These are phyloP conservation scores for Cercophora scortea DNA, from an alignment of 495 filamentous ascomycete genomes.

Conservation along the genomic window DNA sequence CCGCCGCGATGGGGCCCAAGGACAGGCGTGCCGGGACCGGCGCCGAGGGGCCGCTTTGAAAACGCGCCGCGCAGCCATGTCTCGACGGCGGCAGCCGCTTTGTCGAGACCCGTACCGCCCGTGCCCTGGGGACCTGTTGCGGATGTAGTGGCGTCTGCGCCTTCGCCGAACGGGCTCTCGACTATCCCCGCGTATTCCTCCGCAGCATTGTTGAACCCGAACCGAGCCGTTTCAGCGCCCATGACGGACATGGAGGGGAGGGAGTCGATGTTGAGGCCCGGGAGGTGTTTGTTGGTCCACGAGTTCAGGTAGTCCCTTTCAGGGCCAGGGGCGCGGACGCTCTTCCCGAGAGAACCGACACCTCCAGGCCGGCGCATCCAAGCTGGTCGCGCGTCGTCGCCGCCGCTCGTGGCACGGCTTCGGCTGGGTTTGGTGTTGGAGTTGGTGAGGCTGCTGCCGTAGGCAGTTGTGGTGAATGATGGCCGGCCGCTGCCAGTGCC, in stretches of 20 bases:
- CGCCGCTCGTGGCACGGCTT: conserved; percentile 25
- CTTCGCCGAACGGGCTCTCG: conserved; percentile 41
- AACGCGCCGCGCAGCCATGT: conserved; percentile 81
- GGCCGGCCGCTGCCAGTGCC: too few relatives aligned
- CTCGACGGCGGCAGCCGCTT: conserved; percentile 77
- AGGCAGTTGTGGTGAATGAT: conserved; percentile 11
- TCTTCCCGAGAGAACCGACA: conserved; percentile 68
- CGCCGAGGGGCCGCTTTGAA: conserved; percentile 34
- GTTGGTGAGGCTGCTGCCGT: conserved; percentile 3
- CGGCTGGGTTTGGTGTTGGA: conserved; percentile 9
- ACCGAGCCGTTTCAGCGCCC: conserved; percentile 39
- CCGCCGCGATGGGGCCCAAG: conserved; percentile 27
- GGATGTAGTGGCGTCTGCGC: conserved; percentile 23
- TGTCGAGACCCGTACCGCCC: conserved; percentile 52
- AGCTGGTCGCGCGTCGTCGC: conserved; percentile 26
- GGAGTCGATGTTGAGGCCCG: conserved; percentile 55
- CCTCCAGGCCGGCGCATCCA: conserved; percentile 74
- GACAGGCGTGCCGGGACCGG: conserved; percentile 39
- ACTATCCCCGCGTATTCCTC: conserved; percentile 32
- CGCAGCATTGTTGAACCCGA: conserved; percentile 34
- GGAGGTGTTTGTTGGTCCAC: conserved; percentile 69
- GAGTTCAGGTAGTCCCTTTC: conserved; percentile 73
- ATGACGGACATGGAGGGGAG: conserved; percentile 47
- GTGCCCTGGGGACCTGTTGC: conserved; percentile 8
- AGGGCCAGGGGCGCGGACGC: conserved; percentile 66